Base-by-base conservation (phyloP, 495 filamentous ascomycete genomes). In the Penicillium egyptiacum region DNA sequence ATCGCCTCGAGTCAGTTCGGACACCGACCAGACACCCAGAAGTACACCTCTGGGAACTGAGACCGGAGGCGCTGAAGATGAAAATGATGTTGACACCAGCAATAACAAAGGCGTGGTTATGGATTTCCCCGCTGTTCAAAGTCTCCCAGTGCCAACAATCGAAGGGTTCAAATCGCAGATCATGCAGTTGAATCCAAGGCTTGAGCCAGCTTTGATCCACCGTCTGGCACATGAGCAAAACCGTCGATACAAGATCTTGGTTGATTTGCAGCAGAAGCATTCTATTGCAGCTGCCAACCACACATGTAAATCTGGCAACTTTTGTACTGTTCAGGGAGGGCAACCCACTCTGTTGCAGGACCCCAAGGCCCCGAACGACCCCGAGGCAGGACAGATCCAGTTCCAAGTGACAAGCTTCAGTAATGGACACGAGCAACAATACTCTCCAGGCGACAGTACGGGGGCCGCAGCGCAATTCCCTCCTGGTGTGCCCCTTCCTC, bases 191-290 rank as follows among this genome's bases (percentile, higher is more conserved):
- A 92, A 92, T 61, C 89, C 91, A 12, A 75, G 78, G 4, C 68
- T 88, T n/a, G 77, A 83, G 47, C 79, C 75, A 17, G 89, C 82
- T 64, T 75, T 97, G 61, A 81, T 93, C 17, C 87, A 93, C n/a
- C 85, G 93, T 43, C 87, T 96, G 60, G 89, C 88, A 0, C 76
- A 87, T 55, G 90, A 96, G 64, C 90, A 96, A 64, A 73, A 86
- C 37, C 79, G 82, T 50, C 84, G 92, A 39, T 96, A 92, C 69
- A 92, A 90, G 71, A 83, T 83, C 41, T 78, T 97, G 31, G 80
- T 94, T 31, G 88, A 85, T 20, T 72, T 82, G 48, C 86, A 86
- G 60, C 79, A 87, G 25, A 90, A 88, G 61, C 92, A 96, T 65
- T 69, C 82, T 0, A 76, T 79, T 49, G 79, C 79, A 4, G 75